Evolutionary conservation across 495 filamentous ascomycete genomes (phyloP), one percentile per base, ranked within the genome.

Genomic region (Aspergillus leporis): DNA sequence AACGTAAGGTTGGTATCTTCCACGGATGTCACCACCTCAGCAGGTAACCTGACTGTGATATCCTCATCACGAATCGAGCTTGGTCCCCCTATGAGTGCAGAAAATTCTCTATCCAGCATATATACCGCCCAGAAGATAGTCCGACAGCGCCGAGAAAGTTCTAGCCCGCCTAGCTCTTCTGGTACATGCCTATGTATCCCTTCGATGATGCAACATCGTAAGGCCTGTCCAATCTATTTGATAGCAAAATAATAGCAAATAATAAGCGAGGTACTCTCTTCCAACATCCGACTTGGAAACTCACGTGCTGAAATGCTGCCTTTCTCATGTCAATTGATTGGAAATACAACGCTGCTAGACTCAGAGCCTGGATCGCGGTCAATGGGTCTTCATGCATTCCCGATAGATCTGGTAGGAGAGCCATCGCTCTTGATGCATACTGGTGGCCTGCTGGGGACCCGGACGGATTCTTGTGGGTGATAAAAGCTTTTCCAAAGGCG

Each of bases 91-190:
- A 76, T 74, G 2, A 72, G 50, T 30, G 74, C 69, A 5, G 69
- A 67, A 36, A 74, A 72, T 22, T 76, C 71, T 21, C 74, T 53
- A 46, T 76, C 74, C 1, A 76, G 62, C 61, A 76, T 67, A 21
- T 76, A 76, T 4, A 75, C 72, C 3, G 70, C 70, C 74, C 74
- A 76, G 34, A 73, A 76, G n/a, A 70, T 68, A 8, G 64, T 69
- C 38, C 68, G 61, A 51, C 66, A 75, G 30, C 74, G 67, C 23
- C 66, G 56, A 12, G 69, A 70, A 8, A 67, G 59, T 19, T 66
- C 56, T 5, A 59, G 62, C 25, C 69, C 62, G 25, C 66, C 52
- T 47, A 65, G 34, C 28, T 67, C 59, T 51, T 68, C 64, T 4
- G 71, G 68, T 8, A 71, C 65, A 61, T 76, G 66, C 31, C 71